phyloP scores from a whole-genome alignment of 768 basidiomycete genomes.

The Panus rudis region DNA sequence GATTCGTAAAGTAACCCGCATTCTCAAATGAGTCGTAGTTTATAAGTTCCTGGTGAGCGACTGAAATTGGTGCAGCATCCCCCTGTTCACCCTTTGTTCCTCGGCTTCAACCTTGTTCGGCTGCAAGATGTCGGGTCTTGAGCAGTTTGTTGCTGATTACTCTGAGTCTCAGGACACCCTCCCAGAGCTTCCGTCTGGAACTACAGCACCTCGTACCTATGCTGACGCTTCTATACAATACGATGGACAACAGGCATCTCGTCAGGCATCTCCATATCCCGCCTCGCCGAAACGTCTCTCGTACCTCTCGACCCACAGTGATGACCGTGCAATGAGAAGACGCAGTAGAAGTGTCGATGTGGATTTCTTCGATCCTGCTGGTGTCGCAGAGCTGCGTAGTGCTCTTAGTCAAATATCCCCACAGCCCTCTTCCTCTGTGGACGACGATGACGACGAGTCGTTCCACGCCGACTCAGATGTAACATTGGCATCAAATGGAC shows the following conservation, averaged over 20 bases:
- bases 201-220: constrained; percentile 2
- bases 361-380: constrained; percentile 49
- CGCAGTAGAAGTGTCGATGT: constrained; percentile 25
- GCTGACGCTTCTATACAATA: not conserved
- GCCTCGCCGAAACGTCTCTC: no score
- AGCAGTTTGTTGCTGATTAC: no score
- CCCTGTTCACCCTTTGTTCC: no score
- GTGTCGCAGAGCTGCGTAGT: constrained; percentile 34
- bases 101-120: no score
- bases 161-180: constrained; percentile 6
- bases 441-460: no score
- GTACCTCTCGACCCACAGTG: no score
- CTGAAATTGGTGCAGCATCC: no score
- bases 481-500: constrained; percentile 17
- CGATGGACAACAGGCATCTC: not conserved
- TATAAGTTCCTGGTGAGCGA: no score
- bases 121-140: no score
- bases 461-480: constrained; percentile 11
- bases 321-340: not conserved
- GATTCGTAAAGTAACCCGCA: no score
- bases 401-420: constrained; percentile 28
- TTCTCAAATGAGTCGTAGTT: no score
- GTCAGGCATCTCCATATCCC: not conserved
- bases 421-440: no score
- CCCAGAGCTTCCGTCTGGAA: constrained; percentile 8